Evolutionary conservation across 2,329 filamentous ascomycete species (phyloP), one percentile per base, ranked within the genome.

Genomic region (Venturia oleaginea): DNA sequence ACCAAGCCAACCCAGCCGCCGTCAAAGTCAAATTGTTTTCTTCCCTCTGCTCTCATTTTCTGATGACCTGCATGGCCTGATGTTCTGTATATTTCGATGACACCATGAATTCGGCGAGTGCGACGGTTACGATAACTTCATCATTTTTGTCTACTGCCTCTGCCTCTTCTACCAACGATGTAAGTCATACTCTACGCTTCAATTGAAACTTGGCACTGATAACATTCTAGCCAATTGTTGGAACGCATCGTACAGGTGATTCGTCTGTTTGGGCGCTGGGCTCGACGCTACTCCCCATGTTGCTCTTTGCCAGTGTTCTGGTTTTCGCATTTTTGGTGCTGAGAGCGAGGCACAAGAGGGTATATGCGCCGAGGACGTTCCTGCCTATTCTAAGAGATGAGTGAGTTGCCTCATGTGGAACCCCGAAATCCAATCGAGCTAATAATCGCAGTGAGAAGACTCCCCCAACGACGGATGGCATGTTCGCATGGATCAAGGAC

Each of bases 291-390:
- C 68, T 83, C 8, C 84, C 84, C 11, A 77, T 85, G 5, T 69
- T 82, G 55, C 67, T 81, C 54, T 78, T 81, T 65, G 77, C 82
- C 5, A 73, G 68, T 32, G 68, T 83, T 40, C 84, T 82, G 68
- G 64, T 85, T n/a, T 34, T 74, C 66, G 73, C 84, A 64, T 86
- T 86, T 70, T 68, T 84, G 61, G 59, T 79, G 19, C 69, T 83
- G 46, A 76, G 84, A 51, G 76, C 76, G 60, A 80, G 76, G 34
- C 77, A 79, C 48, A 73, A 76, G 27, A 78, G 83, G 32, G 83
- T 84, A 62, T 86, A 86, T 71, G 77, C 82, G 7, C 83, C 84
- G 5, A 77, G 84, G 67, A 78, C 80, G 1, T 63, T 48, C 27
- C 27, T 59, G 2, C 40, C 37, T 19, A 38, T 32, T 7, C 32